phyloP scores from a whole-genome alignment of 1,284 basidiomycete genomes.

The Leccinum pachyderme region DNA sequence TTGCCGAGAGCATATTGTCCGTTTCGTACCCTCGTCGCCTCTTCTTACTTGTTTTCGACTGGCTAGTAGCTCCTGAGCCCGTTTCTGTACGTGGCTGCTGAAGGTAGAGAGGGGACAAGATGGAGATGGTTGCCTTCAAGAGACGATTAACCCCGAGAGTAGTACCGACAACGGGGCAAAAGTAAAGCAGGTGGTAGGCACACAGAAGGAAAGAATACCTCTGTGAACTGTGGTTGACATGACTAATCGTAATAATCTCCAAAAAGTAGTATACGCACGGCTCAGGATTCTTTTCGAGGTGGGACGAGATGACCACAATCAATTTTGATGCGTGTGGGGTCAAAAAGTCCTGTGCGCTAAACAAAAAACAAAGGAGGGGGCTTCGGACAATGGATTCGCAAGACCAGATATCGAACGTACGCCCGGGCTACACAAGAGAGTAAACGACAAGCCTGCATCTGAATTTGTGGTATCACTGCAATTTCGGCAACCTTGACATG shows the following conservation, averaged over 20 bases:
- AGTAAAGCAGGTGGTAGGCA: conserved; percentile 42
- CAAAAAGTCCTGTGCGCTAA: conserved; percentile 51
- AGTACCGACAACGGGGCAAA: conserved; percentile 49
- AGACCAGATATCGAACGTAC: conserved; percentile 35
- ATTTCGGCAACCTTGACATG: conserved; percentile 52
- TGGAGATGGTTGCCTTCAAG: conserved; percentile 51
- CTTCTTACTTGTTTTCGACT: conserved; percentile 69
- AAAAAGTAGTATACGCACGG: conserved; percentile 42
- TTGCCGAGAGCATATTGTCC: conserved; percentile 69
- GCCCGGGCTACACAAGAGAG: conserved; percentile 47
- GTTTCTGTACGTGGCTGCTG: conserved; percentile 36
- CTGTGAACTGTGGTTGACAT: conserved; percentile 37
- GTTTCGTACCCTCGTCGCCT: conserved; percentile 73
- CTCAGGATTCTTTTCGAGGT: conserved; percentile 54
- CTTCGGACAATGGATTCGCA: conserved; percentile 6
- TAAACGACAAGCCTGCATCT: conserved; percentile 52
- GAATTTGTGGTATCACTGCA: conserved; percentile 52
- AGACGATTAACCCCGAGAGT: conserved; percentile 52
- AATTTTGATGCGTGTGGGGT: conserved; percentile 52
- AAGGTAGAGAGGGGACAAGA: conserved; percentile 49
- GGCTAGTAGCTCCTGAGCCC: conserved; percentile 22
- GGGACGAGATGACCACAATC: conserved; percentile 50
- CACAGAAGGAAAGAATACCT: conserved; percentile 46
- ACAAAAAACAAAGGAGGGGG: not conserved
- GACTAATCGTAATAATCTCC: not conserved